Evolutionary conservation across 2,329 filamentous ascomycete species (phyloP).

Genomic region (Didymella glomerata): DNA sequence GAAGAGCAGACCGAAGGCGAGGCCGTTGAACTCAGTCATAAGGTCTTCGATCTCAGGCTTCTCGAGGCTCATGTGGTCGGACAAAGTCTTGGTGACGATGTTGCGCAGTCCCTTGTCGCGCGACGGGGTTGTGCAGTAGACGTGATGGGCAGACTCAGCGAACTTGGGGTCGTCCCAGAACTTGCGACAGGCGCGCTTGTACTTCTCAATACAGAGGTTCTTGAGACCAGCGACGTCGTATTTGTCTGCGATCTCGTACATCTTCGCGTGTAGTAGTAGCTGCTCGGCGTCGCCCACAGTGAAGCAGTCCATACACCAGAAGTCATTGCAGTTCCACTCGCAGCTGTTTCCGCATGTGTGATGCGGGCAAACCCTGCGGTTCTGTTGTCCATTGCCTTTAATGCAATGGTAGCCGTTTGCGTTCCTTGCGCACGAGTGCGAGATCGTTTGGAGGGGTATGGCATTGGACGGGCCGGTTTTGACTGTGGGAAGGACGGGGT

Average conservation of each 20-base stretch:
- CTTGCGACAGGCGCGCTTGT: background rate
- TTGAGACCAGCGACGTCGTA: constrained; percentile 24
- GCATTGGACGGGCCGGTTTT: too few relatives aligned
- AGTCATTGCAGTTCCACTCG: background rate
- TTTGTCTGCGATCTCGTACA: constrained; percentile 27
- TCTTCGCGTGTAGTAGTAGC: constrained; percentile 1
- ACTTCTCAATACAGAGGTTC: constrained; percentile 19
- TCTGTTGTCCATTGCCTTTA: too few relatives aligned
- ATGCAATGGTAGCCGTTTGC: too few relatives aligned
- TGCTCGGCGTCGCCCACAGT: background rate
- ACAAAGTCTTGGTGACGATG: background rate
- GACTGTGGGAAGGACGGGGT: background rate
- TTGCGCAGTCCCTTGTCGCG: background rate
- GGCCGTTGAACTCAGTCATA: background rate
- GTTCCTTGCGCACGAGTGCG: too few relatives aligned
- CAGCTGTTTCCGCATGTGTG: background rate
- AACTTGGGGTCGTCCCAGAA: background rate
- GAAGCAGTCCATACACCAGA: background rate
- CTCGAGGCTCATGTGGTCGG: background rate
- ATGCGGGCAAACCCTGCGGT: background rate
- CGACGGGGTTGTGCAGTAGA: background rate
- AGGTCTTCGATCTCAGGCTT: background rate
- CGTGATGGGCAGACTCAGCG: background rate
- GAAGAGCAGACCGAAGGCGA: background rate
- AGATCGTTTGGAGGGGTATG: too few relatives aligned